Base-by-base conservation (phyloP, 1,139 yeast species). In the Candida tetrigidarum region DNA sequence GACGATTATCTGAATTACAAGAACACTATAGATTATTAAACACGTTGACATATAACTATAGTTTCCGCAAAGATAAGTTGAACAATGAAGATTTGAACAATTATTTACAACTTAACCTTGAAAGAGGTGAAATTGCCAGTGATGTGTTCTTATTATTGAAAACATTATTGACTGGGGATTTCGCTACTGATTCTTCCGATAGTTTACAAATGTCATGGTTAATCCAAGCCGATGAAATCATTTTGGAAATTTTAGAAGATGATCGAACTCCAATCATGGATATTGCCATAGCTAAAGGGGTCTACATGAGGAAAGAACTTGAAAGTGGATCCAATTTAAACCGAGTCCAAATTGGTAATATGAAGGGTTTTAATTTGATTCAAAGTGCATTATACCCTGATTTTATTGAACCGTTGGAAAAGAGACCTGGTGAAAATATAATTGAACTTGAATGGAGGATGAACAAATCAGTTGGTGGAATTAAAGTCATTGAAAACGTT, bases 391-490 rank as follows among this genome's bases (percentile, higher is more conserved):
- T 54, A 40, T 74, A 61, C 47, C 71, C 71, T 5, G 66, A 65
- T 14, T 66, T 74, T 42, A 53, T 74, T 39, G 73, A 63, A 42
- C 78, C 79, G 1, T 23, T 10, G 2, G 44, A 53, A 18, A 50
- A 51, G 43, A 59, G 67, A 12, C 56, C 59, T 3, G 46, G 54
- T 7, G 51, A 51, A 19, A 63, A 60, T 45, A 51, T 83, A 57
- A 62, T 84, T 10, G 63, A 67, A 6, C 67, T 82, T 6, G 68
- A 64, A 29, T 86, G 93, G 93, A 75, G 78, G 4, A 78, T 84
- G 81, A 81, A 79, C 49, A 69, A 78, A 43, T 78, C 85, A 12
- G 78, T 84, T 36, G 92, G 91, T 37, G 92, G 92, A 1, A 84
- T 85, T 48, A 74, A 78, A 51, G 72, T 84, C 29, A 69, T 84